phyloP scores from a whole-genome alignment of 148 eudicot genomes.

The Polygonum maritimum region DNA sequence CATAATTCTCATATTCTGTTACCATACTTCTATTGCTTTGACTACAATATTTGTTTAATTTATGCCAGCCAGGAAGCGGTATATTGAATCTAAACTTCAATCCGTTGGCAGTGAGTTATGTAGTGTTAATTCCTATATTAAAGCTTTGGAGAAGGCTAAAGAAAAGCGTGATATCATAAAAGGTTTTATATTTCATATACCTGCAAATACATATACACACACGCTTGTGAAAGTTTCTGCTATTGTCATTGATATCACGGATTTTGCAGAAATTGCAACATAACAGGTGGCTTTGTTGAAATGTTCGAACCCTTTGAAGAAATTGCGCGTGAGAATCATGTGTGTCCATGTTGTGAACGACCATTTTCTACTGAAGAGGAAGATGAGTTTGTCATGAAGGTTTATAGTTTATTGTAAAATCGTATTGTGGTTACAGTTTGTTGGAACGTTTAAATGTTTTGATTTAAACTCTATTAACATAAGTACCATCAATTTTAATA shows the following conservation, averaged over 20 bases:
- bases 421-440: background rate
- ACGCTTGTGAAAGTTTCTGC: constrained; percentile 1
- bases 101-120: constrained; percentile 45
- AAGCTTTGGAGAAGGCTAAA: constrained; percentile 45
- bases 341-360: constrained; percentile 86
- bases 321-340: constrained; percentile 69
- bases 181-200: constrained; percentile 37
- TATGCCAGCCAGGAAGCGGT: constrained; percentile 67
- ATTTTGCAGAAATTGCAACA: constrained; percentile 39
- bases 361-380: constrained; percentile 90
- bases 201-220: background rate
- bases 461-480: background rate
- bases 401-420: constrained; percentile 12
- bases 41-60: background rate
- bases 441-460: background rate
- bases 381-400: constrained; percentile 79
- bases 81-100: constrained; percentile 64
- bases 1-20: background rate
- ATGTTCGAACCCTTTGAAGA: constrained; percentile 60
- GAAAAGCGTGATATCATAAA: constrained; percentile 53
- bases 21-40: background rate
- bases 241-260: background rate
- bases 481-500: too few species aligned
- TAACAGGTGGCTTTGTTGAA: constrained; percentile 51
- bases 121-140: constrained; percentile 51